Percentiles rank a stretch among this genome's conserved stretches.
Evolutionary conservation across 768 basidiomycete genomes (phyloP).

Genomic region (Imleria badia): DNA sequence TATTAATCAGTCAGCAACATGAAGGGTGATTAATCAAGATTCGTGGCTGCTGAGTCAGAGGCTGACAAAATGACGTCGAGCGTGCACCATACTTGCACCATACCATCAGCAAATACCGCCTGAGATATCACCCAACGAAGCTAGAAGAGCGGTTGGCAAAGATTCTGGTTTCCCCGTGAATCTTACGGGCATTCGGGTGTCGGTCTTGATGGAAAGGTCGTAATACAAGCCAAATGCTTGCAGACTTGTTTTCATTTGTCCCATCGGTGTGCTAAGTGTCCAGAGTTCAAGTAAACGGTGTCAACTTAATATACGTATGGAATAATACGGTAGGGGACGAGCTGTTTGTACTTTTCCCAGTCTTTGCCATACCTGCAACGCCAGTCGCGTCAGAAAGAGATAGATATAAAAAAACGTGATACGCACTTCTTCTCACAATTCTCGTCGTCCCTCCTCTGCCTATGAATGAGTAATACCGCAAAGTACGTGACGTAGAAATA

Average conservation of each 20-base stretch:
- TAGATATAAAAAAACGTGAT: background rate
- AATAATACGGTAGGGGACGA: constrained; percentile 84
- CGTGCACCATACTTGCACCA: no score
- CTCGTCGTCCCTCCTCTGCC: constrained; percentile 90
- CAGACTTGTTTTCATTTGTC: background rate
- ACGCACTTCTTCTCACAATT: constrained; percentile 84
- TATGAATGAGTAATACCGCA: constrained; percentile 81
- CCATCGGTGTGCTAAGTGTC: background rate
- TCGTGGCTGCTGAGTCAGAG: no score
- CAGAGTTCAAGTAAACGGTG: background rate
- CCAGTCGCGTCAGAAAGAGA: background rate
- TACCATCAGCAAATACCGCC: no score
- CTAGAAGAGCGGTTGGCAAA: no score
- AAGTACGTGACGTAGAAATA: constrained; percentile 96
- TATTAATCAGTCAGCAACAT: background rate
- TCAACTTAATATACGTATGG: constrained; percentile 69
- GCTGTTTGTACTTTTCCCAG: constrained; percentile 86
- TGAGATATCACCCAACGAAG: no score
- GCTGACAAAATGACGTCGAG: no score
- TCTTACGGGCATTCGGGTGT: no score
- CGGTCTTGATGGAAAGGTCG: no score
- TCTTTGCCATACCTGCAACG: constrained; percentile 81
- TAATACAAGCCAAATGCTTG: background rate
- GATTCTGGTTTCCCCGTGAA: no score
- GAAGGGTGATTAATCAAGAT: no score